Evolutionary conservation across 73 alveolate species (phyloP).

Genomic region (Symbiodinium natans): DNA sequence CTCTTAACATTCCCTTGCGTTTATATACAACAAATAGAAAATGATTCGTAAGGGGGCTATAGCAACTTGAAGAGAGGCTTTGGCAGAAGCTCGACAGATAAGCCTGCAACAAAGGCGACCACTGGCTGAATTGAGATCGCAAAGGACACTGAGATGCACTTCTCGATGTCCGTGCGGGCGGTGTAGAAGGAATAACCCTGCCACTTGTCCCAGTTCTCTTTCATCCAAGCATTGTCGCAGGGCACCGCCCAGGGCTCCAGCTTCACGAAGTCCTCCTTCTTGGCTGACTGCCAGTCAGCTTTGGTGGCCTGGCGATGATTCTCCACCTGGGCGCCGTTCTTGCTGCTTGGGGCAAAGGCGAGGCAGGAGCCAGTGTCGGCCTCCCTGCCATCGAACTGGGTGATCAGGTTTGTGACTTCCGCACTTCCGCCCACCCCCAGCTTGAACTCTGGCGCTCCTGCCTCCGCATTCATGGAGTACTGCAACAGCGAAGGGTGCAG

Average conservation of each 20-base stretch:
- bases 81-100: neutral
- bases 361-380: neutral
- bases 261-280: neutral
- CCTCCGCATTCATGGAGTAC: neutral
- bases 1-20: no score
- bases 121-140: neutral
- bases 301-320: neutral
- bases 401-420: neutral
- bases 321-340: neutral
- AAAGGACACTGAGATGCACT: neutral
- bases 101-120: neutral
- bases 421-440: neutral
- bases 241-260: constrained; percentile 5
- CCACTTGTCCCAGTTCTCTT: neutral
- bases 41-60: no score
- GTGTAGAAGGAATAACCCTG: neutral
- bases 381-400: constrained; percentile 15
- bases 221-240: neutral
- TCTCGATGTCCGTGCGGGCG: neutral
- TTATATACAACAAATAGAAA: no score
- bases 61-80: neutral
- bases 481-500: neutral
- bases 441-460: neutral
- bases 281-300: neutral
- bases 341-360: neutral